Evolutionary conservation across 148 eudicot species (phyloP).

Genomic region (Rhododendron mucronatum): DNA sequence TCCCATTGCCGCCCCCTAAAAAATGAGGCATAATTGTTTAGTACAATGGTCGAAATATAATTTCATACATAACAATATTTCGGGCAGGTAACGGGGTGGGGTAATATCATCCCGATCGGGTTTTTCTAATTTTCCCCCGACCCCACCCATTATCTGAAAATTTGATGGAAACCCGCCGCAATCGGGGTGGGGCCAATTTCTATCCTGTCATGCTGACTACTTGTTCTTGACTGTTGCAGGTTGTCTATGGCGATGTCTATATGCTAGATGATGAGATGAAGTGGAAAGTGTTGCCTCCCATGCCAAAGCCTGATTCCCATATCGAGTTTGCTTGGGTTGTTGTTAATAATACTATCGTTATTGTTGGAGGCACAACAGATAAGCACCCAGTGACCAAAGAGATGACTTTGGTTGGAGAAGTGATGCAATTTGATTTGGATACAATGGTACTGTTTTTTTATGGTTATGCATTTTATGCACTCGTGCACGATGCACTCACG

Average conservation of each 20-base stretch:
- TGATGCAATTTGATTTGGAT: constrained; percentile 68
- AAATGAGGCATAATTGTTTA: too few species aligned
- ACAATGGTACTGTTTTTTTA: constrained; percentile 45
- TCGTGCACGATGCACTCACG: not conserved
- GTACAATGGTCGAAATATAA: not conserved
- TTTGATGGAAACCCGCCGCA: too few species aligned
- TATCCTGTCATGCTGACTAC: not conserved
- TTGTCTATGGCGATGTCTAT: constrained; percentile 81
- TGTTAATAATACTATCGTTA: constrained; percentile 67
- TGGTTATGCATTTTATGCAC: not conserved
- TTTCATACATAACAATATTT: not conserved
- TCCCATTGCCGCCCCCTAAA: too few species aligned
- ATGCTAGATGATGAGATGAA: constrained; percentile 94
- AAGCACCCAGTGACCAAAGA: constrained; percentile 89
- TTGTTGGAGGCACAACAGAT: constrained; percentile 95
- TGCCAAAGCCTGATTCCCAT: constrained; percentile 98
- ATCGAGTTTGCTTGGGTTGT: constrained; percentile 94
- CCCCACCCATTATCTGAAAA: not conserved
- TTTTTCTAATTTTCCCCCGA: not conserved
- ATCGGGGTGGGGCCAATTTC: too few species aligned
- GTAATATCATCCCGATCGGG: not conserved
- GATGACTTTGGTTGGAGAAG: constrained; percentile 80
- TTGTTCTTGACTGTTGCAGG: constrained; percentile 33
- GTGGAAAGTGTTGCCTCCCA: constrained; percentile 88
- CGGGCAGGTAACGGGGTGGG: not conserved